Evolutionary conservation across 768 basidiomycete genomes (phyloP), one percentile per base, ranked within the genome.

Genomic region (Suillus hirtellus): DNA sequence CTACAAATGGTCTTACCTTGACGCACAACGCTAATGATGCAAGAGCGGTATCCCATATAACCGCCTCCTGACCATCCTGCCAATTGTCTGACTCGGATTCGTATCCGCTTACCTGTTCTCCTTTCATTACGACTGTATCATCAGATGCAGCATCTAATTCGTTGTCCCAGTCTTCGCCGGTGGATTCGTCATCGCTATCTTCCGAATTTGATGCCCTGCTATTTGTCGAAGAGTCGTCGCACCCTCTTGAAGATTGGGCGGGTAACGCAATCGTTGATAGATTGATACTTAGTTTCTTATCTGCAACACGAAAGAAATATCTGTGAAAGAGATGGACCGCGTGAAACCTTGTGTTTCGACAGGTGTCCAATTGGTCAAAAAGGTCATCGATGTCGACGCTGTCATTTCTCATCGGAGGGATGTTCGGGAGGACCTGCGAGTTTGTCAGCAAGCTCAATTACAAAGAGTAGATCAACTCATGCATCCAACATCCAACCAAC

Each of bases 341-440:
- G 62, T 89, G 88, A 66, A 89, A 89, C 4, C 86, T 80, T 17
- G 88, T 89, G 63, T 88, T 82, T 0, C 78, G 79, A 0, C 83
- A 86, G 3, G 75, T 79, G 9, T 71, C 70, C 31, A 90, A 78
- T 61, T 89, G 85, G 56, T 88, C 84, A 46, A 76, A 71, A 34
- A 89, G 69, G 35, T 71, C 61, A 44, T 37, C 34, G 15, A 35
- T 38, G 4, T 50, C 55, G 19, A 12, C 21, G n/a, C 21, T 14
- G 11, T 50, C 17, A 44, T 46, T 27, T 24, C 27, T 17, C 50
- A 31, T 52, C 15, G 50, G 17, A 37, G 35, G 15, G 12, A 37
- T 35, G 38, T 58, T 58, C 6, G 56, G 56, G 6, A 58, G 63
- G 19, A 53, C 8, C 61, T 35, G 12, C 4, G 1, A 60, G 11